Conservation (phyloP, 2,329 filamentous ascomycete genomes). For the Bipolaris gigantea region DNA sequence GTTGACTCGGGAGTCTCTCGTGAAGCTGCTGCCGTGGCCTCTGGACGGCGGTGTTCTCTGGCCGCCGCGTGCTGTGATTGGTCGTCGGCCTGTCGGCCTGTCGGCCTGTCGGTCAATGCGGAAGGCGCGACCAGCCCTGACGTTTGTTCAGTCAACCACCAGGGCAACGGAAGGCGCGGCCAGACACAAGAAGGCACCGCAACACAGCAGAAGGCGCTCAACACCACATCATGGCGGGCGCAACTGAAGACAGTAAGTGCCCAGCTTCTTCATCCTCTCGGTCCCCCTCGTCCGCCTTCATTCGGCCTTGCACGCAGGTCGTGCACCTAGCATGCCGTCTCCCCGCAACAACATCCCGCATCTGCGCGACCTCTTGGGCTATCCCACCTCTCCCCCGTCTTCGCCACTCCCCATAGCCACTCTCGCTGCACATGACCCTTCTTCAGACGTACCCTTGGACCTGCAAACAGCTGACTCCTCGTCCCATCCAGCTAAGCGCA, state of each 20-base stretch:
- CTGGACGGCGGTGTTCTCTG: slow-evolving; percentile 31
- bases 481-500: slow-evolving; percentile 62
- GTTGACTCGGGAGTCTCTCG: slow-evolving; percentile 4
- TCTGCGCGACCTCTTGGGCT: slow-evolving; percentile 24
- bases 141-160: slow-evolving; percentile 13
- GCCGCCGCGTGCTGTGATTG: slow-evolving; percentile 19
- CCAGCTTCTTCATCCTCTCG: not conserved
- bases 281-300: not conserved
- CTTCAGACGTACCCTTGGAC: slow-evolving; percentile 17
- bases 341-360: slow-evolving; percentile 12
- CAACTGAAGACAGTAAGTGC: slow-evolving; percentile 44
- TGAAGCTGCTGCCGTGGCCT: slow-evolving; percentile 24
- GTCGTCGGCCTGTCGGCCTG: too few relatives aligned
- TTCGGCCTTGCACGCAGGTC: not conserved
- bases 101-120: slow-evolving; percentile 21
- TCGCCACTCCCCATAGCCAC: slow-evolving; percentile 5
- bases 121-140: slow-evolving; percentile 22
- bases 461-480: slow-evolving; percentile 18
- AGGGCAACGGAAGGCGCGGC: slow-evolving; percentile 13
- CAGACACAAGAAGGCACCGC: slow-evolving; percentile 10
- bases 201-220: slow-evolving; percentile 10
- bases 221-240: slow-evolving; percentile 36
- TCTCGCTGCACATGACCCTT: slow-evolving; percentile 1
- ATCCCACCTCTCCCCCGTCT: slow-evolving; percentile 23
- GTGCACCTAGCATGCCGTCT: slow-evolving; percentile 6